Percentiles rank a stretch among this genome's conserved stretches.
These are phyloP conservation scores for Aspergillus amoenus DNA, from an alignment of 2,329 filamentous ascomycete genomes.

Conservation along the genomic window DNA sequence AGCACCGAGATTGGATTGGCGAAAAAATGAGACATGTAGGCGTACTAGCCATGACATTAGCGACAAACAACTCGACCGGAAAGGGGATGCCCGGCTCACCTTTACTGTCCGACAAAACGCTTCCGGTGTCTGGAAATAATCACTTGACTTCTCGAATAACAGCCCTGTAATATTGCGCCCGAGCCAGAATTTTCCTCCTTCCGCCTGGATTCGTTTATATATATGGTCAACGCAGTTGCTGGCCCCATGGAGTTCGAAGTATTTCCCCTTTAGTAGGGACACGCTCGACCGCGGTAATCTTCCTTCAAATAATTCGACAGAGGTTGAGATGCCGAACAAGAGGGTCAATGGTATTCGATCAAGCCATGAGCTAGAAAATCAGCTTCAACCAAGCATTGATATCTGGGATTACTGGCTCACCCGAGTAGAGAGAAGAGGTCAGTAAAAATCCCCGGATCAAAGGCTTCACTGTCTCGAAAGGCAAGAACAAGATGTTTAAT, in stretches of 20 bases:
- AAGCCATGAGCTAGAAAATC: constrained; percentile 53
- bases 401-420: constrained; percentile 33
- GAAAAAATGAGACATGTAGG: constrained; percentile 64
- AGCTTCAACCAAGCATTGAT: constrained; percentile 21
- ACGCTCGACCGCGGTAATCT: constrained; percentile 55
- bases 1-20: constrained; percentile 58
- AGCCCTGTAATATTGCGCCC: constrained; percentile 53
- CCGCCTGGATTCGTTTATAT: constrained; percentile 39
- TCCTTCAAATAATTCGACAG: constrained; percentile 60
- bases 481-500: constrained; percentile 43
- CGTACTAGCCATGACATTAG: constrained; percentile 48
- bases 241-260: constrained; percentile 54
- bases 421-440: constrained; percentile 48
- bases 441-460: constrained; percentile 44
- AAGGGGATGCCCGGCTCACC: constrained; percentile 29
- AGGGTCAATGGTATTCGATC: constrained; percentile 62
- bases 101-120: constrained; percentile 54
- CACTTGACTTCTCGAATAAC: constrained; percentile 56
- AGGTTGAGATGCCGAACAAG: constrained; percentile 62
- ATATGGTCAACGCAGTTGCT: constrained; percentile 47
- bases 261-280: constrained; percentile 52
- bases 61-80: not conserved
- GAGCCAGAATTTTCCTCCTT: constrained; percentile 47
- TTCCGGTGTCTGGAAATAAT: constrained; percentile 60
- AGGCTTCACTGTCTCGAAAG: constrained; percentile 49